A percentile compares a stretch with the other conserved stretches of the same genome.
Conservation (phyloP, 2,329 filamentous ascomycete species). For the Hypoxylon sp. region DNA sequence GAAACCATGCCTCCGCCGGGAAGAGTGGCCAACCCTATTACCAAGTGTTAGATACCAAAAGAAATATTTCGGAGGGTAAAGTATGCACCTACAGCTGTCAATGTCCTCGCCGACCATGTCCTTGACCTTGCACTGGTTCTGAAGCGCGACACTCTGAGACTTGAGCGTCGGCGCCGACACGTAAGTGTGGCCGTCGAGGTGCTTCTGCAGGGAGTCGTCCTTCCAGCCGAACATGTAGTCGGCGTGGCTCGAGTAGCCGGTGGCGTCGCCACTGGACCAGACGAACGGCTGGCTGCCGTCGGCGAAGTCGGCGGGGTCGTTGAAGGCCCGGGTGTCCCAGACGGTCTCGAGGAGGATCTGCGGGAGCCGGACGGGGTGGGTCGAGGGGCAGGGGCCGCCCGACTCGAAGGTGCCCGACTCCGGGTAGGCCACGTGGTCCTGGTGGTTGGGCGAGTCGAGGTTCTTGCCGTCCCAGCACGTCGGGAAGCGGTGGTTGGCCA, state of each 20-base stretch:
- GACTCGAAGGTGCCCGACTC: conserved; percentile 51
- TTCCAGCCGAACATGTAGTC: conserved; percentile 57
- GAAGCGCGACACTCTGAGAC: conserved; percentile 36
- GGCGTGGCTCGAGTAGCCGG: conserved; percentile 50
- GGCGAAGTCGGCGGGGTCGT: conserved; percentile 39
- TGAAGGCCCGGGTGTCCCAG: conserved; percentile 41
- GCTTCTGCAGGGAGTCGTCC: conserved; percentile 51
- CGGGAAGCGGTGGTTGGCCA: conserved; percentile 51
- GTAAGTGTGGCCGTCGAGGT: conserved; percentile 49
- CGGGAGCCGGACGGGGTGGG: conserved; percentile 52
- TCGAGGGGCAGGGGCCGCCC: conserved; percentile 53
- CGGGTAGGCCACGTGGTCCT: conserved; percentile 55
- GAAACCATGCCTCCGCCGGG: conserved; percentile 31
- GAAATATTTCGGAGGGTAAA: background rate
- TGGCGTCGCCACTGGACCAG: conserved; percentile 50
- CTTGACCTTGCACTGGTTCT: conserved; percentile 43
- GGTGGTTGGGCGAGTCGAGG: conserved; percentile 45
- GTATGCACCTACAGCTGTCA: conserved; percentile 40
- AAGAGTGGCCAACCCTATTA: conserved; percentile 36
- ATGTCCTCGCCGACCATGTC: conserved; percentile 41
- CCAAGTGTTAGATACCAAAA: conserved; percentile 12
- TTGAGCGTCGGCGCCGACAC: conserved; percentile 43
- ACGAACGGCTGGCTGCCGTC: conserved; percentile 46
- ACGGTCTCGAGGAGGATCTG: conserved; percentile 54
- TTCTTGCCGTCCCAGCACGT: conserved; percentile 48